phyloP scores from a whole-genome alignment of 75 land plant genomes.

The Cunninghamia lanceolata region DNA sequence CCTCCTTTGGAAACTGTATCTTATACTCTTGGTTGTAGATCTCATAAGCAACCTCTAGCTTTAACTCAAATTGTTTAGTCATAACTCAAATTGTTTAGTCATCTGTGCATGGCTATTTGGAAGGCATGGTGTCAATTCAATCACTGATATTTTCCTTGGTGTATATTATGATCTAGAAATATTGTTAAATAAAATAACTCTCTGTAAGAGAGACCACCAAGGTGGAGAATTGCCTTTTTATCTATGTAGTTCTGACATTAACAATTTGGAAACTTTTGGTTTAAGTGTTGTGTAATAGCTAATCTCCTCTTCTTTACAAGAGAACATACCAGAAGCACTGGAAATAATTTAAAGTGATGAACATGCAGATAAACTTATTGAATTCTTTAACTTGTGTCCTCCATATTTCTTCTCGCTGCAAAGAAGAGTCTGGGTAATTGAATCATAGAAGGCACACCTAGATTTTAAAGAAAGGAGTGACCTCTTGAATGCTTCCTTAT shows the following conservation, averaged over 20 bases:
- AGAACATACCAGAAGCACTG: too few relatives aligned
- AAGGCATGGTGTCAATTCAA: slow-evolving; percentile 67
- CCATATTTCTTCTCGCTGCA: neutral
- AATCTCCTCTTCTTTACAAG: neutral
- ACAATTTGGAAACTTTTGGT: neutral
- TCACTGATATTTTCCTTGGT: slow-evolving; percentile 43
- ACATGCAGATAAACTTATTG: neutral
- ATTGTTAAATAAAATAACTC: slow-evolving; percentile 15
- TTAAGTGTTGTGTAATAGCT: neutral
- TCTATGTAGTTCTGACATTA: too few relatives aligned
- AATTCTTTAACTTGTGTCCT: neutral
- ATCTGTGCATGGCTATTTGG: slow-evolving; percentile 42
- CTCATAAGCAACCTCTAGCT: neutral
- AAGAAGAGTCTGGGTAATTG: neutral
- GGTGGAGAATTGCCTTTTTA: neutral
- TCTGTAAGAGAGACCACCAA: slow-evolving; percentile 66
- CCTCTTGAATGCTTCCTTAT: neutral
- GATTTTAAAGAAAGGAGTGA: neutral
- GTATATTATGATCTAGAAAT: slow-evolving; percentile 9
- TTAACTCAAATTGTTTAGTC: too few relatives aligned
- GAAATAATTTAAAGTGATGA: neutral
- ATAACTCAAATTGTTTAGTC: neutral
- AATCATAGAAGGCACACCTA: neutral
- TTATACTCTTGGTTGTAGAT: neutral
- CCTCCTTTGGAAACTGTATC: neutral